Percentiles rank a stretch among this genome's conserved stretches.
These are phyloP conservation scores for Aaosphaeria pasadenensis DNA, from an alignment of 2,329 filamentous ascomycete genomes.

Conservation along the genomic window DNA sequence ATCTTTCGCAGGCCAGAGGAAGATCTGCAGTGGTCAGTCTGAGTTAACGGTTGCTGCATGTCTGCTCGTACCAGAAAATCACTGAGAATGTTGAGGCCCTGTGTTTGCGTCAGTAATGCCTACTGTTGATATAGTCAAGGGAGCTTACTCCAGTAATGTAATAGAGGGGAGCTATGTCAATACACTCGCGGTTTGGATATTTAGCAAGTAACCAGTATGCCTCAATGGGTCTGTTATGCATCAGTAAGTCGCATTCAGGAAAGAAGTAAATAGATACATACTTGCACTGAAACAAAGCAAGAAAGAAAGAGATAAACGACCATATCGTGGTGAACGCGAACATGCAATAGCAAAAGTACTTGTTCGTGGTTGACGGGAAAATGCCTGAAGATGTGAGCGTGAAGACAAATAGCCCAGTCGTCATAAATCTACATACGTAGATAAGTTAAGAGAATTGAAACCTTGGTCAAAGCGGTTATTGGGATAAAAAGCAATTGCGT, in stretches of 20 bases:
- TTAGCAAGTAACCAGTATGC: conserved; percentile 4
- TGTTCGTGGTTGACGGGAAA: conserved; percentile 24
- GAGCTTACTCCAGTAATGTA: conserved; percentile 7
- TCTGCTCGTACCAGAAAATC: conserved; percentile 23
- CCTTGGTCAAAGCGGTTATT: conserved; percentile 23
- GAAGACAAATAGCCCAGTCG: conserved; percentile 1
- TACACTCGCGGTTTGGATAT: conserved; percentile 11
- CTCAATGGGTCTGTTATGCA: conserved; percentile 2
- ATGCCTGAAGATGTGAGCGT: conserved; percentile 10
- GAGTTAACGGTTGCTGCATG: background rate
- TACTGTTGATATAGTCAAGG: too few species aligned
- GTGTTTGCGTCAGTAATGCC: background rate
- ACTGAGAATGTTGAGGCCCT: conserved; percentile 17
- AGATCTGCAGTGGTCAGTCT: conserved; percentile 8
- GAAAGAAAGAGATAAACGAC: conserved; percentile 18
- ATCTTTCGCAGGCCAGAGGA: conserved; percentile 29
- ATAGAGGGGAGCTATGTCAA: conserved; percentile 10
- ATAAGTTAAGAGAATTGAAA: conserved; percentile 21
- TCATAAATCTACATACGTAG: conserved; percentile 7
- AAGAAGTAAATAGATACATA: conserved; percentile 9
- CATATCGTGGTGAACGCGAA: conserved; percentile 19
- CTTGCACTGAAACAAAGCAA: conserved; percentile 27
- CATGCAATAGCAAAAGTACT: conserved; percentile 25
- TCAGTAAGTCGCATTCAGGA: background rate
- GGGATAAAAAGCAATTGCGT: conserved; percentile 21